These are phyloP conservation scores for Obba rivulosa DNA, from an alignment of 768 basidiomycete species.

Conservation along the genomic window DNA sequence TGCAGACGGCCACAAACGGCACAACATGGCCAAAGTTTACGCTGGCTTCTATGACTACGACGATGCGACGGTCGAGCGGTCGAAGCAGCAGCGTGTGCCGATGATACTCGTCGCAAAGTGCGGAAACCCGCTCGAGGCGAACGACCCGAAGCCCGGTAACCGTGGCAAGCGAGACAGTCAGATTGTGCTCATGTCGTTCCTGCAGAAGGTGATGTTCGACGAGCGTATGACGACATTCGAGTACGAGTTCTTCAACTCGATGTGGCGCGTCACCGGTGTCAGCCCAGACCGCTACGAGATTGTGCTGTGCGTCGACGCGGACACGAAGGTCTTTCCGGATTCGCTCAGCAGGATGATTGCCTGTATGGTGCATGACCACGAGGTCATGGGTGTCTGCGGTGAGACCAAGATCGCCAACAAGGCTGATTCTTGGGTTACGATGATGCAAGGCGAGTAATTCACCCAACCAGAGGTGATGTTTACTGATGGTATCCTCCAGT, in stretches of 20 bases:
- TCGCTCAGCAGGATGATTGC: constrained; percentile 93
- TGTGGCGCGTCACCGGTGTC: constrained; percentile 94
- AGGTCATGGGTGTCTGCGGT: constrained; percentile 98
- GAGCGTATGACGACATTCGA: constrained; percentile 99
- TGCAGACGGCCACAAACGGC: constrained; percentile 98
- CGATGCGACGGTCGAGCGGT: constrained; percentile 78
- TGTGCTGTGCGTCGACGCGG: constrained; percentile 93
- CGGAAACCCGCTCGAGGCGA: constrained; percentile 87
- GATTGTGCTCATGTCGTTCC: constrained; percentile 94
- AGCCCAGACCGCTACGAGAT: constrained; percentile 95
- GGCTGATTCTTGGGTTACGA: constrained; percentile 96
- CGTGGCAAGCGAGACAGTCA: constrained; percentile 98
- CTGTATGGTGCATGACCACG: constrained; percentile 94
- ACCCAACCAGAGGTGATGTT: background rate
- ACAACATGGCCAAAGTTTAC: constrained; percentile 99
- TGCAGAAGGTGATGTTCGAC: constrained; percentile 99
- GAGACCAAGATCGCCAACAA: constrained; percentile 99
- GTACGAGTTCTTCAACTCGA: constrained; percentile 98
- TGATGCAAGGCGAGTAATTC: constrained; percentile 88
- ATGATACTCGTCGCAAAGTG: constrained; percentile 94
- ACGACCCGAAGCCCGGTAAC: constrained; percentile 92
- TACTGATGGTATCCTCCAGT: constrained; percentile 53
- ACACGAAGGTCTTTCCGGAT: constrained; percentile 99
- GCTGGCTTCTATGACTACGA: constrained; percentile 98
- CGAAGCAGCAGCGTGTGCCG: constrained; percentile 95